phyloP scores from a whole-genome alignment of 140 eudicot species.

The Artemisia princeps region DNA sequence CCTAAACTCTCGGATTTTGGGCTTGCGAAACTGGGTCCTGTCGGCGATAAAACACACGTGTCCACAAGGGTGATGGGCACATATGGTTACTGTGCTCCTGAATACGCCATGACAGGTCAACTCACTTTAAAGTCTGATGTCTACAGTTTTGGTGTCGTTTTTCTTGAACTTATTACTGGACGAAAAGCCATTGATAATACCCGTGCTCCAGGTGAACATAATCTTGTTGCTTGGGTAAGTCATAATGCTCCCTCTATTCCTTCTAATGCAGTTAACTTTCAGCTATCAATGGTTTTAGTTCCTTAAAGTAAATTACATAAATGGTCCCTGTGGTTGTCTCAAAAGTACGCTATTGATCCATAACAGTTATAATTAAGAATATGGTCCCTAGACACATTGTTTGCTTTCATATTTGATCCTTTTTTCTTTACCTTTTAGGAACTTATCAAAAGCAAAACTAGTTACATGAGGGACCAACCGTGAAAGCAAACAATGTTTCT shows the following conservation, averaged over 20 bases:
- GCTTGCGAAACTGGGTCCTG: conserved; percentile 93
- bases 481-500: too few relatives aligned
- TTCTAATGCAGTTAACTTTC: neutral
- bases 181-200: conserved; percentile 89
- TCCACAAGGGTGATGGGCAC: conserved; percentile 99
- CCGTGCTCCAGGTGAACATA: conserved; percentile 84
- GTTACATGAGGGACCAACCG: too few relatives aligned
- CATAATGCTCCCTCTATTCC: neutral
- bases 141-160: conserved; percentile 93
- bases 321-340: too few relatives aligned
- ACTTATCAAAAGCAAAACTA: too few relatives aligned
- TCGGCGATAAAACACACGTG: conserved; percentile 95
- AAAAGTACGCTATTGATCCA: too few relatives aligned
- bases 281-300: neutral
- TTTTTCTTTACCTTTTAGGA: too few relatives aligned
- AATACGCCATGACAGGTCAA: conserved; percentile 99
- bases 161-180: conserved; percentile 93
- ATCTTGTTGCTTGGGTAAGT: conserved; percentile 98
- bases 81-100: conserved; percentile 98
- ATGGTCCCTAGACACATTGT: too few relatives aligned
- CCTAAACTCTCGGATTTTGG: conserved; percentile 96
- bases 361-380: too few relatives aligned
- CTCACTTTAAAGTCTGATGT: conserved; percentile 95
- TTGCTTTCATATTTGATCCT: too few relatives aligned
- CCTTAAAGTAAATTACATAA: too few relatives aligned